Evolutionary conservation across 768 basidiomycete species (phyloP).

Genomic region (Podaxis sp.): DNA sequence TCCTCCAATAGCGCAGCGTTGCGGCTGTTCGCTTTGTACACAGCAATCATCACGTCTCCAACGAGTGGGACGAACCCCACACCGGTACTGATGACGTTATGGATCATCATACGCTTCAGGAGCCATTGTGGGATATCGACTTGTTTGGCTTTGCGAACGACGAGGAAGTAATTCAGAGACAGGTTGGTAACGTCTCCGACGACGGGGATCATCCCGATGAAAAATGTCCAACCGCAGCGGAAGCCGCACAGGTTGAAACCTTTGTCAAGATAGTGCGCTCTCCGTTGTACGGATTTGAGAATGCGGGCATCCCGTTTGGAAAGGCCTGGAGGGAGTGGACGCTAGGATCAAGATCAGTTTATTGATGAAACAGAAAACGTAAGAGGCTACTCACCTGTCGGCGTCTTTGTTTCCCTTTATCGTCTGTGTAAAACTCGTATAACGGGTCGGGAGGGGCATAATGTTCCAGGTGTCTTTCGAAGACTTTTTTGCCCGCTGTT

Average conservation of each 20-base stretch:
- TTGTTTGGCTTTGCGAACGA: slow-evolving; percentile 71
- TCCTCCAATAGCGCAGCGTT: slow-evolving; percentile 88
- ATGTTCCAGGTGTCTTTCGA: slow-evolving; percentile 59
- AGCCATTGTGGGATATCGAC: slow-evolving; percentile 73
- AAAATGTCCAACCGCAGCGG: slow-evolving; percentile 84
- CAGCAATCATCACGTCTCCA: slow-evolving; percentile 75
- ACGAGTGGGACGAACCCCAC: slow-evolving; percentile 67
- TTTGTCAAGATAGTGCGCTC: slow-evolving; percentile 88
- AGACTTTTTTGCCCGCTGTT: slow-evolving; percentile 52
- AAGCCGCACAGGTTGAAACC: slow-evolving; percentile 78
- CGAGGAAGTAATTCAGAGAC: slow-evolving; percentile 68
- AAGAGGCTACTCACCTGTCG: slow-evolving; percentile 46
- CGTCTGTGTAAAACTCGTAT: slow-evolving; percentile 63
- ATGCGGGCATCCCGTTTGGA: slow-evolving; percentile 74
- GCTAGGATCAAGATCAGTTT: slow-evolving; percentile 35
- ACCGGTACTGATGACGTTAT: slow-evolving; percentile 67
- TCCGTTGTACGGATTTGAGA: slow-evolving; percentile 67
- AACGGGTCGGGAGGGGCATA: slow-evolving; percentile 74
- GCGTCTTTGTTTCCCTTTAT: slow-evolving; percentile 52
- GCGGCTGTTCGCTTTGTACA: slow-evolving; percentile 85
- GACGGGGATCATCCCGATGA: slow-evolving; percentile 73
- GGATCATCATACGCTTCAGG: slow-evolving; percentile 67
- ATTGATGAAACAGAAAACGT: background rate
- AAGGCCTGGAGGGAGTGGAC: slow-evolving; percentile 72
- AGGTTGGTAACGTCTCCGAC: slow-evolving; percentile 67